phyloP scores from a whole-genome alignment of 805 yeast species.

The Spathaspora girioi region DNA sequence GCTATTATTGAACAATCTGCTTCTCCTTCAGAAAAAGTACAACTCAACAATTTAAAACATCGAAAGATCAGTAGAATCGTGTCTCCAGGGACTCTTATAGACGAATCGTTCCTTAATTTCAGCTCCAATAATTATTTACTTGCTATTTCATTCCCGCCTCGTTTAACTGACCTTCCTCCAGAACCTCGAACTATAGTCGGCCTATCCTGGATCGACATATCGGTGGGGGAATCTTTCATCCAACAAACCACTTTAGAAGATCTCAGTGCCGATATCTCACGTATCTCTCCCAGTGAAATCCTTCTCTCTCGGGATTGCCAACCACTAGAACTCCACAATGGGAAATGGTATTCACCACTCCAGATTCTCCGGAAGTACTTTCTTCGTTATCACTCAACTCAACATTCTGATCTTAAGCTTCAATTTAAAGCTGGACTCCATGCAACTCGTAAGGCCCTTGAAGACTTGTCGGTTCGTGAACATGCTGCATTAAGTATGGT shows the following conservation, averaged over 20 bases:
- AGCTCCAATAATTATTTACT: constrained; percentile 68
- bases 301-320: constrained; percentile 50
- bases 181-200: constrained; percentile 54
- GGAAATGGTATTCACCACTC: constrained; percentile 55
- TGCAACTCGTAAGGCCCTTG: constrained; percentile 32
- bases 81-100: constrained; percentile 90
- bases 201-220: constrained; percentile 83
- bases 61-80: constrained; percentile 77
- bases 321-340: constrained; percentile 34
- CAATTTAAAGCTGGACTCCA: constrained; percentile 31
- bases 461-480: constrained; percentile 38
- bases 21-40: constrained; percentile 8
- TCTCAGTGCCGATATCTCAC: constrained; percentile 64
- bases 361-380: constrained; percentile 58
- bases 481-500: constrained; percentile 58
- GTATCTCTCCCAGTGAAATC: constrained; percentile 81
- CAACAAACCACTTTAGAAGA: constrained; percentile 60
- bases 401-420: constrained; percentile 27
- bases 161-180: constrained; percentile 30
- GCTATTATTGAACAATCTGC: constrained; percentile 74
- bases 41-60: constrained; percentile 38
- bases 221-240: constrained; percentile 74
- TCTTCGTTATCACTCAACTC: constrained; percentile 47
- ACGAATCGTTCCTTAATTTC: constrained; percentile 76
- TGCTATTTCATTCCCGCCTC: constrained; percentile 59